phyloP scores from a whole-genome alignment of 2,329 filamentous ascomycete genomes.

The Calonectria multiphialidica region DNA sequence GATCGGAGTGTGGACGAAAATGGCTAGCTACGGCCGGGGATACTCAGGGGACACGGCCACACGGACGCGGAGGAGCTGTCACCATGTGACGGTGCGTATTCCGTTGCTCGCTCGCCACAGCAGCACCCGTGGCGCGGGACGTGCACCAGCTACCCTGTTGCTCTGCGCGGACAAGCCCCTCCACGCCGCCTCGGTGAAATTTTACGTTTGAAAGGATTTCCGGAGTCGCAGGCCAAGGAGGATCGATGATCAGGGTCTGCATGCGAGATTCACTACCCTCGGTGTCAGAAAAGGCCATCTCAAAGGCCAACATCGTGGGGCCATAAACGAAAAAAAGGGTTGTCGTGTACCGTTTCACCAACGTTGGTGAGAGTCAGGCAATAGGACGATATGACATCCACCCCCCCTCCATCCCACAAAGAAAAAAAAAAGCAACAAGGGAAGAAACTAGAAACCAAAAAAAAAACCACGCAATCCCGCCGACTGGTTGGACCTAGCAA shows the following conservation, averaged over 20 bases:
- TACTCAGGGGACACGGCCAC: constrained; percentile 1
- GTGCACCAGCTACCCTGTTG: background rate
- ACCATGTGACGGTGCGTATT: background rate
- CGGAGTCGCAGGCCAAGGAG: background rate
- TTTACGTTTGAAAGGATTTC: background rate
- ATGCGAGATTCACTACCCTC: background rate
- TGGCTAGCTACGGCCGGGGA: background rate
- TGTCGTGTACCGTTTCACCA: background rate
- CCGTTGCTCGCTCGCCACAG: no score
- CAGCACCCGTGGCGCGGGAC: background rate
- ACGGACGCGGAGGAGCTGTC: background rate
- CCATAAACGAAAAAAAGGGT: no score
- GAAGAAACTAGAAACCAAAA: background rate
- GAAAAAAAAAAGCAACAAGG: background rate
- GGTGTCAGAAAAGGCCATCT: background rate
- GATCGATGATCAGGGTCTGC: background rate
- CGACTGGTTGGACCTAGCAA: background rate
- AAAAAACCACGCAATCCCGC: background rate
- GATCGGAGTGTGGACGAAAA: background rate
- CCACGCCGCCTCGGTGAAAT: background rate
- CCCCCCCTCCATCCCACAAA: background rate
- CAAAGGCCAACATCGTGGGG: background rate
- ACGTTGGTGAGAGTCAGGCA: background rate
- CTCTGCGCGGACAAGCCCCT: background rate
- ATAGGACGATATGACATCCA: background rate